These are phyloP conservation scores for Dipteronia sinensis DNA, from an alignment of 345 rosid species.

Conservation along the genomic window DNA sequence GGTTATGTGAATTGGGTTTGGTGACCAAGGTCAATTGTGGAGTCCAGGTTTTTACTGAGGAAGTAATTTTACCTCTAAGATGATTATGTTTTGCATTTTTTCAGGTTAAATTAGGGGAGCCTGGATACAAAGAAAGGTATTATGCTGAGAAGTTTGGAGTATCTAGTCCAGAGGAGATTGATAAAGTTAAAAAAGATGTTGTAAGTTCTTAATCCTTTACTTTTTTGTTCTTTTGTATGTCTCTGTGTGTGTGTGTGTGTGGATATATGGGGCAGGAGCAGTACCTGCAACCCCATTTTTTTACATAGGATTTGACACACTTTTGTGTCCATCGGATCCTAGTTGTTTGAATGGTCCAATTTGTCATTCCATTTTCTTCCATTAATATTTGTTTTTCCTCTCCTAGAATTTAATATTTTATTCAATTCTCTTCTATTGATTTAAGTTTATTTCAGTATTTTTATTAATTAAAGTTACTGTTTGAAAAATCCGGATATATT, in stretches of 20 bases:
- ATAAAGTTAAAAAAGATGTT: constrained; percentile 63
- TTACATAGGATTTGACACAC: not conserved
- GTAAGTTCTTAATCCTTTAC: constrained; percentile 48
- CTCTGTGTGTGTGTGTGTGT: not conserved
- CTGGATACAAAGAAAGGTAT: constrained; percentile 93
- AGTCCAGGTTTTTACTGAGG: not conserved
- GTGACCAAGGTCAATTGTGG: not conserved
- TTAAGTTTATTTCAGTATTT: too few relatives aligned
- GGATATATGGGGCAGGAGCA: not conserved
- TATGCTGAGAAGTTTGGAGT: constrained; percentile 80
- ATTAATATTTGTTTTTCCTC: not conserved
- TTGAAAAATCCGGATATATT: too few relatives aligned
- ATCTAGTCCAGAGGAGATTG: constrained; percentile 62
- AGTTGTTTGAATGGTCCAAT: not conserved
- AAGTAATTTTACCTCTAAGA: constrained; percentile 4
- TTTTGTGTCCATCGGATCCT: not conserved
- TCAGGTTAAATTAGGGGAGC: constrained; percentile 92
- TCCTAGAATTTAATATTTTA: not conserved
- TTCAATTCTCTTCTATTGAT: not conserved
- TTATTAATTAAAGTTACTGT: too few relatives aligned
- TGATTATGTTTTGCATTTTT: not conserved
- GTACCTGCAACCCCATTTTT: not conserved
- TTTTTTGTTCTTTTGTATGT: not conserved
- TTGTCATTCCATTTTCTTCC: not conserved
- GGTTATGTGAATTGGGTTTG: not conserved